Evolutionary conservation across 225 moss, liverwort and hornwort genomes (phyloP).

Genomic region (Bryoerythrophyllum caledonicum): DNA sequence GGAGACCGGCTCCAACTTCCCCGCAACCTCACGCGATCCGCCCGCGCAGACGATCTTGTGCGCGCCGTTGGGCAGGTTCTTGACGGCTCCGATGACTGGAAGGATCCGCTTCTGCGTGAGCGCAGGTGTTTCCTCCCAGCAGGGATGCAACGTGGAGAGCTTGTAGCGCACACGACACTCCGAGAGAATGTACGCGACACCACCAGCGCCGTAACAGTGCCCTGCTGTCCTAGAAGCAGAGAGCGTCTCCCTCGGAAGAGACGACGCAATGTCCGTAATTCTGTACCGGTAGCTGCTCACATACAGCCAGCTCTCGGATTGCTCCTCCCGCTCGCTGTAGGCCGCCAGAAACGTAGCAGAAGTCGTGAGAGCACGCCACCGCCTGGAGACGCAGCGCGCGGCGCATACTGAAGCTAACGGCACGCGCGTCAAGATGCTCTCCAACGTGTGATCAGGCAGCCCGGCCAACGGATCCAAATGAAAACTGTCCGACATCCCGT

Average conservation of each 20-base stretch:
- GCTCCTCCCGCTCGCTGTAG: slow-evolving; percentile 25
- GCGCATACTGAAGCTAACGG: slow-evolving; percentile 9
- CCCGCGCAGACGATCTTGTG: slow-evolving; percentile 35
- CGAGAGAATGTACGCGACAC: slow-evolving; percentile 20
- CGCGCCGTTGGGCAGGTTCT: slow-evolving; percentile 8
- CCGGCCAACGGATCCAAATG: neutral
- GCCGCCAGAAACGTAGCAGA: slow-evolving; percentile 28
- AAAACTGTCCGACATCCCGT: neutral
- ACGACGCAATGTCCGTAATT: slow-evolving; percentile 15
- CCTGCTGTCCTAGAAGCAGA: neutral
- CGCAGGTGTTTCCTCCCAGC: slow-evolving; percentile 18
- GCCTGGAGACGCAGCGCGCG: slow-evolving; percentile 33
- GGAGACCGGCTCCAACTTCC: slow-evolving; percentile 17
- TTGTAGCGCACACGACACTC: slow-evolving; percentile 15
- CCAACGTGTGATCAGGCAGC: slow-evolving; percentile 27
- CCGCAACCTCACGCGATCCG: slow-evolving; percentile 10
- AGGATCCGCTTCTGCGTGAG: slow-evolving; percentile 10
- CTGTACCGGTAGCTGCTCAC: slow-evolving; percentile 35
- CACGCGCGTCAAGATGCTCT: slow-evolving; percentile 23
- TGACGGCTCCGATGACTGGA: slow-evolving; percentile 30
- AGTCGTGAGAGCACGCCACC: slow-evolving; percentile 31
- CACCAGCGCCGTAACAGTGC: slow-evolving; percentile 35
- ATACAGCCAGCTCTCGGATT: slow-evolving; percentile 42
- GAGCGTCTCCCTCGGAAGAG: neutral
- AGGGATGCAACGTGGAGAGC: slow-evolving; percentile 19